Evolutionary conservation across 2,329 filamentous ascomycete genomes (phyloP).

Genomic region (Epichloe typhina): DNA sequence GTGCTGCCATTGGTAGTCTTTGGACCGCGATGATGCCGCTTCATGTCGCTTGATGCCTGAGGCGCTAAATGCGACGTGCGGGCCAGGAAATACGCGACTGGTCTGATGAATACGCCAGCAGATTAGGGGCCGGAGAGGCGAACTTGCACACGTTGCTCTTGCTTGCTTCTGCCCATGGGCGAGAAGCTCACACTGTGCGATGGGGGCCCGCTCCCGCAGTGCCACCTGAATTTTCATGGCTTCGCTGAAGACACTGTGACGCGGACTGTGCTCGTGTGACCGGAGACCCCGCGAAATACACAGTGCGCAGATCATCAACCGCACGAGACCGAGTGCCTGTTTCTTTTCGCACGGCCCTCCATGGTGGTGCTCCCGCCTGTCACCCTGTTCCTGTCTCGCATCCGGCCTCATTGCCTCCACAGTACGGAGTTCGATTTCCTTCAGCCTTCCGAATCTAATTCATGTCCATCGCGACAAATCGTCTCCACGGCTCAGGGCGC

Average conservation of each 20-base stretch:
- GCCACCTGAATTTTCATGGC: not conserved
- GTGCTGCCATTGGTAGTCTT: constrained; percentile 4
- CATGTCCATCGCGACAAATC: constrained; percentile 13
- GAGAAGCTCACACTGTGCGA: not conserved
- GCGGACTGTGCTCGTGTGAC: not conserved
- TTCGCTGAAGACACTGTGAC: not conserved
- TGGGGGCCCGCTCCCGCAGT: too few relatives aligned
- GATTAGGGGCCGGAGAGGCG: too few relatives aligned
- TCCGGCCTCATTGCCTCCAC: constrained; percentile 4
- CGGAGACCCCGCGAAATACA: not conserved
- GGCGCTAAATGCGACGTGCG: constrained; percentile 12
- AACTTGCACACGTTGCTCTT: not conserved
- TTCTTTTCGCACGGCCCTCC: not conserved
- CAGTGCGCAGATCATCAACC: not conserved
- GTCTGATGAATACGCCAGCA: constrained; percentile 14
- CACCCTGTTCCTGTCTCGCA: constrained; percentile 4
- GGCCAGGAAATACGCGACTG: constrained; percentile 15
- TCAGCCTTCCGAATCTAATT: constrained; percentile 7
- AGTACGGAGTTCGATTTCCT: not conserved
- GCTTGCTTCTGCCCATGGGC: not conserved
- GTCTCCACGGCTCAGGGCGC: constrained; percentile 14
- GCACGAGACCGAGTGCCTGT: too few relatives aligned
- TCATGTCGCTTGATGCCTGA: constrained; percentile 13
- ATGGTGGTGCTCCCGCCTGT: not conserved
- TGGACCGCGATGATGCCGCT: constrained; percentile 5